These are phyloP conservation scores for Peronospora tabacina DNA, from an alignment of 352 stramenopile genomes.

Conservation along the genomic window DNA sequence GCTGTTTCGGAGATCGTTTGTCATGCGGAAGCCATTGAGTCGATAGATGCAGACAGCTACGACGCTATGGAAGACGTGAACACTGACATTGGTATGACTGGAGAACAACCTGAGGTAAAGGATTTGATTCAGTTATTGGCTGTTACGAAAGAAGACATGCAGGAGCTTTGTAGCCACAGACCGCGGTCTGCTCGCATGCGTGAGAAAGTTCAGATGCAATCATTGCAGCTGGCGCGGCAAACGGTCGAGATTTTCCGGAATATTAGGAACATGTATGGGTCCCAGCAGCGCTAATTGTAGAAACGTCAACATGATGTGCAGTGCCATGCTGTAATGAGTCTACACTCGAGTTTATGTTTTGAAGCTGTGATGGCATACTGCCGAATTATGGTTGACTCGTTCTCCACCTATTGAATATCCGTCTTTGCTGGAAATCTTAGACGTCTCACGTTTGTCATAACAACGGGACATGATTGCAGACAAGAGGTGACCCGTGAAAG, in stretches of 20 bases:
- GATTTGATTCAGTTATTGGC: slow-evolving; percentile 58
- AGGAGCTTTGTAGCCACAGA: slow-evolving; percentile 44
- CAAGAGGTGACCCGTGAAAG: too few species aligned
- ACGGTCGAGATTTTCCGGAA: slow-evolving; percentile 60
- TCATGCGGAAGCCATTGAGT: not conserved
- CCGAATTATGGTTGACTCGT: not conserved
- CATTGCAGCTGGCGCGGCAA: slow-evolving; percentile 47
- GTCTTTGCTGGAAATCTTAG: not conserved
- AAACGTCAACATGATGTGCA: too few species aligned
- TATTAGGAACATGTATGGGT: slow-evolving; percentile 38
- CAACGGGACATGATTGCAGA: too few species aligned
- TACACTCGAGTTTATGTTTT: too few species aligned
- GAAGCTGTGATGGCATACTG: not conserved
- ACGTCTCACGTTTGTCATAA: not conserved
- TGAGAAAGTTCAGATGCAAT: slow-evolving; percentile 60
- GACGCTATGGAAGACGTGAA: slow-evolving; percentile 1
- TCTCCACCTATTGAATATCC: not conserved
- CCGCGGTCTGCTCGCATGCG: slow-evolving; percentile 57
- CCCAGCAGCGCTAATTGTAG: slow-evolving; percentile 18
- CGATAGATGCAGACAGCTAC: not conserved
- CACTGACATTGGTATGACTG: slow-evolving; percentile 2
- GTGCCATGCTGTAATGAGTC: too few species aligned
- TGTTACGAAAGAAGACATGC: slow-evolving; percentile 38
- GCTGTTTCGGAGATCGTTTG: not conserved
- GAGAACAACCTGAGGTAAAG: slow-evolving; percentile 39